These are phyloP conservation scores for Flammula alnicola DNA, from an alignment of 1,284 basidiomycete genomes.

Conservation along the genomic window DNA sequence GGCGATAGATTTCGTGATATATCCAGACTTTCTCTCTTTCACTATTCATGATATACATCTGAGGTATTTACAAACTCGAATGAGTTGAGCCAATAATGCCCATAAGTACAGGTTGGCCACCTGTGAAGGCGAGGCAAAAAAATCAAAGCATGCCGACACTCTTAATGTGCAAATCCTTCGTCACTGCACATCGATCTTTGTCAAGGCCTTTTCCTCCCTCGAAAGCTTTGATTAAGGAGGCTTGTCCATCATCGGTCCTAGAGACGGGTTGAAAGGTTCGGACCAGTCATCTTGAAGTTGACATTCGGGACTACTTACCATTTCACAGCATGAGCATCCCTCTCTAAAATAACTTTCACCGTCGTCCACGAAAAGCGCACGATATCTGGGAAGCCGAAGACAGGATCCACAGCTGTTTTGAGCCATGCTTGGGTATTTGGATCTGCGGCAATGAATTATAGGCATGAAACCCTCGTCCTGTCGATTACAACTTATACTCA, in stretches of 20 bases:
- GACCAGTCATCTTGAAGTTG: conserved; percentile 2
- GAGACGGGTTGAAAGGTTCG: background rate
- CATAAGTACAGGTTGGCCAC: background rate
- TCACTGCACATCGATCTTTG: conserved; percentile 68
- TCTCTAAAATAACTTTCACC: conserved; percentile 86
- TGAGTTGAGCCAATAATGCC: no score
- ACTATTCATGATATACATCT: background rate
- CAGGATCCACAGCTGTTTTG: conserved; percentile 76
- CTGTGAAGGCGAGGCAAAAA: background rate
- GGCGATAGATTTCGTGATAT: conserved; percentile 33
- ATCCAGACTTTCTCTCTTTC: background rate
- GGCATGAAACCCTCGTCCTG: background rate
- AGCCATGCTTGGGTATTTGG: conserved; percentile 94
- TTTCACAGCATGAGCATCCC: conserved; percentile 74
- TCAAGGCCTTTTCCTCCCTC: conserved; percentile 67
- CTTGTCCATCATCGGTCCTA: conserved; percentile 84
- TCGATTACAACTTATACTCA: conserved; percentile 32
- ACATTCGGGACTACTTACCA: conserved; percentile 72
- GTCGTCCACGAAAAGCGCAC: conserved; percentile 97
- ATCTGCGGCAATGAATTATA: conserved; percentile 50
- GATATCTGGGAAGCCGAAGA: conserved; percentile 92
- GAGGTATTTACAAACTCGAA: no score
- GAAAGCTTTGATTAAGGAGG: conserved; percentile 76
- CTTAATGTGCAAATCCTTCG: conserved; percentile 74
- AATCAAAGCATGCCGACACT: conserved; percentile 48